Base-by-base conservation (phyloP, 805 yeast species). In the Diddensiella transvaalensis region DNA sequence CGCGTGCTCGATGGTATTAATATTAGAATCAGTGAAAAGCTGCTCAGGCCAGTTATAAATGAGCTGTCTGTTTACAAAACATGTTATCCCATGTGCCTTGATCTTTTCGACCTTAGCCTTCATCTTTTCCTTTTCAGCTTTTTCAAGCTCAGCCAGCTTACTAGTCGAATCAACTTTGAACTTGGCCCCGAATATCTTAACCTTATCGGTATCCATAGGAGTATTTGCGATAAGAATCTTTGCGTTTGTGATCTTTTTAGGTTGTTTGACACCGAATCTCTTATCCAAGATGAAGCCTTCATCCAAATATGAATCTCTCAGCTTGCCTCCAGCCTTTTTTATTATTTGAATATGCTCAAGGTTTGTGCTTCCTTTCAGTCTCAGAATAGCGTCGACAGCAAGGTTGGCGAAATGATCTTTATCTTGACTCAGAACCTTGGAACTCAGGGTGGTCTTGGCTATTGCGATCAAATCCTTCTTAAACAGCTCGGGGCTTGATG, bases 21-120 rank as follows among this genome's bases (percentile, higher is more conserved):
- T 86, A 47, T 82, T 80, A 38, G 88, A 70, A 58, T 91, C 99
- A 3, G 95, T 78, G 62, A 93, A 87, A 57, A 93, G 75, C 69
- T 87, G 96, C 71, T 93, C 99, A 22, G 99, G 99, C 78, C 91
- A 93, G 72, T 93, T 97, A 70, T 93, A 93, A 63, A 93, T 93
- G 63, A 93, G 78, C 71, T 93, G 99, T 64, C 99, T 82, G 73
- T 93, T 93, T 59, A 93, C 89, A 66, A 93, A 93, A 60, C 91
- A 82, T 67, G 87, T 87, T 63, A 87, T 82, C 48, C 87, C 86
- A 65, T 87, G 95, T 57, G 82, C 82, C 64, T 88, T 80, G 67
- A 93, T 93, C 66, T 89, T 88, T 50, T 82, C 89, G 56, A 93
- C 88, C 69, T 93, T 93, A 47, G 66, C 72, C 69, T 81, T 85